Evolutionary conservation across 495 filamentous ascomycete species (phyloP).

Genomic region (Margaritispora aquatica): DNA sequence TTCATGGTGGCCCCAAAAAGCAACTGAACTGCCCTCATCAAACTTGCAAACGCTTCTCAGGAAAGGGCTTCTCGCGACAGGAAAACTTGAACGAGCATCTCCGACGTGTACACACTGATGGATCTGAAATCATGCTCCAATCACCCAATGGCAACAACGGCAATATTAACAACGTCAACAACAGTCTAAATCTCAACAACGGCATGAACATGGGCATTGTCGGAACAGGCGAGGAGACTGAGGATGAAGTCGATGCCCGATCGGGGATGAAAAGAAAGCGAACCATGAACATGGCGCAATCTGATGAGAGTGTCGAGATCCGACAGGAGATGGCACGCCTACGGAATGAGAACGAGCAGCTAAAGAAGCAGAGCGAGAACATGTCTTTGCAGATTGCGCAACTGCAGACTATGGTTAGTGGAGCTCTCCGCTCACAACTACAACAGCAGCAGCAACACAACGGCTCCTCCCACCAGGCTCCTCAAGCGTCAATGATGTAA

Average conservation of each 20-base stretch:
- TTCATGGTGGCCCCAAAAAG: constrained; percentile 61
- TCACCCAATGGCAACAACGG: too few relatives aligned
- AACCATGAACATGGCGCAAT: neutral
- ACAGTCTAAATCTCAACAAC: too few relatives aligned
- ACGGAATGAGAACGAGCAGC: constrained; percentile 46
- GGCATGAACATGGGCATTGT: constrained; percentile 27
- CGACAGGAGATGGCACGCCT: constrained; percentile 53
- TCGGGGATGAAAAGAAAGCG: constrained; percentile 22
- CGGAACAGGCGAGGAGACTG: constrained; percentile 26
- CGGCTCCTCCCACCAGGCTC: constrained; percentile 20
- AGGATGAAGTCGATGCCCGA: constrained; percentile 20
- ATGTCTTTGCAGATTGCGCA: constrained; percentile 42
- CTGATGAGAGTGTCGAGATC: constrained; percentile 39
- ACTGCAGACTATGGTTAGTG: constrained; percentile 15
- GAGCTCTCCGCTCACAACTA: neutral
- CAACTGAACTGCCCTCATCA: constrained; percentile 68
- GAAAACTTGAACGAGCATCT: constrained; percentile 89
- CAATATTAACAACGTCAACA: too few relatives aligned
- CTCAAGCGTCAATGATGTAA: constrained; percentile 9
- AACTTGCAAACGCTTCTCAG: constrained; percentile 74
- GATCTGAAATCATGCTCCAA: constrained; percentile 14
- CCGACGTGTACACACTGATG: constrained; percentile 63
- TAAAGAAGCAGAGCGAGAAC: constrained; percentile 23
- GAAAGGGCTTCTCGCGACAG: constrained; percentile 73
- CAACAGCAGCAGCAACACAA: constrained; percentile 15